Percentiles rank a stretch among this genome's conserved stretches.
Evolutionary conservation across 2,329 filamentous ascomycete genomes (phyloP).

Genomic region (Nemania diffusa): DNA sequence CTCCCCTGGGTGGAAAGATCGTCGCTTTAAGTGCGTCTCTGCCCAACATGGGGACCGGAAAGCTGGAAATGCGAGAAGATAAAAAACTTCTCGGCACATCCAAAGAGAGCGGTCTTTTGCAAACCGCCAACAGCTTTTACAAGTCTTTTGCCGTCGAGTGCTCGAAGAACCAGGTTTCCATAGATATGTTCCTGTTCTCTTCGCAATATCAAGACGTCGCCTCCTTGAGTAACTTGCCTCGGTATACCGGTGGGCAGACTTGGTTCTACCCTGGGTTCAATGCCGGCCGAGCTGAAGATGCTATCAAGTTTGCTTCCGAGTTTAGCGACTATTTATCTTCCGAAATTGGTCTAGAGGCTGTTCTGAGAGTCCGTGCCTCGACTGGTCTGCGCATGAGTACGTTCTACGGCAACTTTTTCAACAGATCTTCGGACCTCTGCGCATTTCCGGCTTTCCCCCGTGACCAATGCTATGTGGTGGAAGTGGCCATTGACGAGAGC

Average conservation of each 20-base stretch:
- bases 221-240: slow-evolving; percentile 91
- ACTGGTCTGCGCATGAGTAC: slow-evolving; percentile 96
- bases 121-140: slow-evolving; percentile 96
- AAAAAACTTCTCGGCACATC: slow-evolving; percentile 95
- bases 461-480: slow-evolving; percentile 96
- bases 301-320: slow-evolving; percentile 96
- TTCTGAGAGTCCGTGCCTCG: slow-evolving; percentile 92
- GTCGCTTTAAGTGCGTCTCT: slow-evolving; percentile 89
- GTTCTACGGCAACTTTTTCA: slow-evolving; percentile 99
- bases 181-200: slow-evolving; percentile 98
- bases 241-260: slow-evolving; percentile 96
- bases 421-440: slow-evolving; percentile 95
- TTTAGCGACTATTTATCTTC: slow-evolving; percentile 97
- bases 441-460: slow-evolving; percentile 98
- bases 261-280: slow-evolving; percentile 99
- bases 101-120: slow-evolving; percentile 87
- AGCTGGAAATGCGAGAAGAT: slow-evolving; percentile 93
- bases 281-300: slow-evolving; percentile 90
- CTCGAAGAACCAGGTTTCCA: slow-evolving; percentile 97
- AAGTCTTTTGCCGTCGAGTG: slow-evolving; percentile 99
- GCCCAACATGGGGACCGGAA: slow-evolving; percentile 89
- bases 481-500: slow-evolving; percentile 97
- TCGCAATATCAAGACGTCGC: slow-evolving; percentile 98
- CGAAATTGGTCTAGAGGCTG: slow-evolving; percentile 95
- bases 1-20: slow-evolving; percentile 93